A percentile compares a stretch with the other conserved stretches of the same genome.
phyloP scores from a whole-genome alignment of 2,329 filamentous ascomycete genomes.

The Botrytis cinerea region DNA sequence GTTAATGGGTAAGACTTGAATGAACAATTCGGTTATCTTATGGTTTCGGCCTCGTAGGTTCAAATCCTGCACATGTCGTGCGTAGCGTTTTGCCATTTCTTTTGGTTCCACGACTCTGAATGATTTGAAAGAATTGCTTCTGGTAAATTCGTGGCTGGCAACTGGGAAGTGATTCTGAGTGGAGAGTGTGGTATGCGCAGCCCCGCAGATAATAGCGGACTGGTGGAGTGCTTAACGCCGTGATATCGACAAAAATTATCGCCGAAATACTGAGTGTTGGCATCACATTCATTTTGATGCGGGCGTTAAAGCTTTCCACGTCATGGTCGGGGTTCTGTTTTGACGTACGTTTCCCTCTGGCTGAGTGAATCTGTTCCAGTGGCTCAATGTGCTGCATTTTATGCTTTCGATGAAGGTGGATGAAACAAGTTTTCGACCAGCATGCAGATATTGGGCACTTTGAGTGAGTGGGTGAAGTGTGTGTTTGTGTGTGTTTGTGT shows the following conservation, averaged over 20 bases:
- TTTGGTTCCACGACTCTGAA: not conserved
- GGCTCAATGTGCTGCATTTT: not conserved
- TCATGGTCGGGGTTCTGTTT: not conserved
- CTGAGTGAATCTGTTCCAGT: not conserved
- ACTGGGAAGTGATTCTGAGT: not conserved
- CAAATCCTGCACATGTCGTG: conserved; percentile 26
- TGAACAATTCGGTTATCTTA: conserved; percentile 25
- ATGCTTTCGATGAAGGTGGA: not conserved
- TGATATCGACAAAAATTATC: not conserved
- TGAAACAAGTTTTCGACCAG: not conserved
- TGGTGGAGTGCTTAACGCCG: not conserved
- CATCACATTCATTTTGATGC: not conserved
- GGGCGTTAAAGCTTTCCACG: not conserved
- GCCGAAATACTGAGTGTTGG: conserved; percentile 7
- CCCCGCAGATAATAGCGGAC: conserved; percentile 2
- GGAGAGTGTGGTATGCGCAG: not conserved
- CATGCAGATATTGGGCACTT: not conserved
- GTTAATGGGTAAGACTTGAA: conserved; percentile 27
- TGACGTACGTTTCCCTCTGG: not conserved
- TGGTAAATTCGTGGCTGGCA: not conserved
- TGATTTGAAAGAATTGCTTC: not conserved
- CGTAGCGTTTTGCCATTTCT: not conserved
- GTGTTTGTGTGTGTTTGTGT: not conserved
- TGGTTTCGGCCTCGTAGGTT: conserved; percentile 27
- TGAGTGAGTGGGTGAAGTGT: no score